Evolutionary conservation across 2,329 filamentous ascomycete genomes (phyloP).

Genomic region (Ceratocystis harringtonii): DNA sequence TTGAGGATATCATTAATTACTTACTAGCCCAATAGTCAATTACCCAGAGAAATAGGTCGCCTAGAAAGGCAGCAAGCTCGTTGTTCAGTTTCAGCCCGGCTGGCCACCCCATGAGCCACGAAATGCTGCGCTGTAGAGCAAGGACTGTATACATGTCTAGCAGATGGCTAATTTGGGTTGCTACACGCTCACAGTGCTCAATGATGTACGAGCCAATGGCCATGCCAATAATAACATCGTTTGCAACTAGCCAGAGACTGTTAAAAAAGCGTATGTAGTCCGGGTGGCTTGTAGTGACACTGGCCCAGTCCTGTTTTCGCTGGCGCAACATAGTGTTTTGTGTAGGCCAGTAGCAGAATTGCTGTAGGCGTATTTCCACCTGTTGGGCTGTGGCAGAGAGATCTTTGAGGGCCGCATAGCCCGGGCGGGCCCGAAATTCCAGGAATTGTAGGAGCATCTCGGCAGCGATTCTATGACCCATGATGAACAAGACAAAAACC

Average conservation of each 20-base stretch:
- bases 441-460: slow-evolving; percentile 65
- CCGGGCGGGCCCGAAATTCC: slow-evolving; percentile 69
- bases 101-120: slow-evolving; percentile 91
- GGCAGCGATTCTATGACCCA: slow-evolving; percentile 65
- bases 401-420: slow-evolving; percentile 78
- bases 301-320: slow-evolving; percentile 84
- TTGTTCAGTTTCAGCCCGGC: slow-evolving; percentile 90
- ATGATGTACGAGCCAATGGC: slow-evolving; percentile 93
- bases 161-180: slow-evolving; percentile 59
- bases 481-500: slow-evolving; percentile 60
- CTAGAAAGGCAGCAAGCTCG: slow-evolving; percentile 83
- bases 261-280: slow-evolving; percentile 99
- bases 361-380: slow-evolving; percentile 88
- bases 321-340: slow-evolving; percentile 87
- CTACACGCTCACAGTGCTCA: slow-evolving; percentile 78
- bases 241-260: slow-evolving; percentile 93
- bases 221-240: slow-evolving; percentile 97
- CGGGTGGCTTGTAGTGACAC: slow-evolving; percentile 84
- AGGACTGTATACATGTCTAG: slow-evolving; percentile 74
- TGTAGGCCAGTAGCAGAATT: slow-evolving; percentile 98
- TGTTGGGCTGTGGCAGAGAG: slow-evolving; percentile 94
- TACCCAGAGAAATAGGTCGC: slow-evolving; percentile 93
- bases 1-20: slow-evolving; percentile 21
- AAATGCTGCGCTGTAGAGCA: slow-evolving; percentile 74
- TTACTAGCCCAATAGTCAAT: slow-evolving; percentile 92